Evolutionary conservation across 306 rosid species (phyloP).

Genomic region (Malus orientalis): DNA sequence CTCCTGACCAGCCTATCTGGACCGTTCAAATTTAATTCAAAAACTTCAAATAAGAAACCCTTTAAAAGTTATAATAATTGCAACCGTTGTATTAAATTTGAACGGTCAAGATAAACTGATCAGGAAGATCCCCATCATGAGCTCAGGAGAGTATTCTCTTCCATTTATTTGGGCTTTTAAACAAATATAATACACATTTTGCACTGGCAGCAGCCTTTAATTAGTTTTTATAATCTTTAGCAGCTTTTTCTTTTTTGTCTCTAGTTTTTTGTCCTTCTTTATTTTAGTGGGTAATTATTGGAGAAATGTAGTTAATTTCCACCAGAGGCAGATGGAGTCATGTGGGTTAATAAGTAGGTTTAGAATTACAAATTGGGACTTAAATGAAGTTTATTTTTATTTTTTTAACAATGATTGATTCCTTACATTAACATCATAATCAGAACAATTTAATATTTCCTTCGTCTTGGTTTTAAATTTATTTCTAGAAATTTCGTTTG

Average conservation of each 20-base stretch:
- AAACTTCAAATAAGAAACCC: no score
- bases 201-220: conserved; percentile 4
- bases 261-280: conserved; percentile 14
- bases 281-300: conserved; percentile 42
- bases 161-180: conserved; percentile 20
- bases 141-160: no score
- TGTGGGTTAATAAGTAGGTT: conserved; percentile 47
- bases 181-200: not conserved
- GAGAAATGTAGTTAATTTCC: conserved; percentile 21
- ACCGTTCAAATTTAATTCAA: no score
- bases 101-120: no score
- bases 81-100: no score
- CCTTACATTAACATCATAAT: no score
- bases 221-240: conserved; percentile 5
- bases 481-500: not conserved
- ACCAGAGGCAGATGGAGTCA: conserved; percentile 31
- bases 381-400: conserved; percentile 9
- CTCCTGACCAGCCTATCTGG: no score
- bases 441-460: no score
- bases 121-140: no score
- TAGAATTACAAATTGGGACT: conserved; percentile 24
- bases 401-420: not conserved
- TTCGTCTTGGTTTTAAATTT: no score
- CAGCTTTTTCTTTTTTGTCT: conserved; percentile 30
- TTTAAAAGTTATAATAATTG: no score